Evolutionary conservation across 1,139 yeast species (phyloP).

Genomic region (Magnusiomyces suaveolens): DNA sequence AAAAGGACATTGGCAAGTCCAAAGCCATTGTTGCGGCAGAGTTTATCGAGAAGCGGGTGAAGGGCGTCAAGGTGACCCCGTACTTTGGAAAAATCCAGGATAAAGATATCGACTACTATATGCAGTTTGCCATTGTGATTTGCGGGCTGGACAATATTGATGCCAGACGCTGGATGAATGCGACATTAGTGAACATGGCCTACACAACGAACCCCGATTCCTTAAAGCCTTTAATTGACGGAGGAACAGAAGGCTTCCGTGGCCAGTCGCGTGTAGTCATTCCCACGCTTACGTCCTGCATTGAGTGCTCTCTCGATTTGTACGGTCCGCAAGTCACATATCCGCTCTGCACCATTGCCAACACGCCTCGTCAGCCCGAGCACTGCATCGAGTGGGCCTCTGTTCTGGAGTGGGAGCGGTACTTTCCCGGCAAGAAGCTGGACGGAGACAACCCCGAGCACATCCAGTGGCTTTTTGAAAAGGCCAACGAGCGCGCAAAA

Average conservation of each 20-base stretch:
- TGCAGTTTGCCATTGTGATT: slow-evolving; percentile 60
- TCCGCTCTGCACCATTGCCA: slow-evolving; percentile 91
- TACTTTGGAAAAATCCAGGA: slow-evolving; percentile 68
- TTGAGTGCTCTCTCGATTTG: slow-evolving; percentile 82
- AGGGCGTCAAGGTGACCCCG: slow-evolving; percentile 43
- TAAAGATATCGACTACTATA: slow-evolving; percentile 53
- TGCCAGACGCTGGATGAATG: slow-evolving; percentile 88
- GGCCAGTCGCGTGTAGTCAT: slow-evolving; percentile 86
- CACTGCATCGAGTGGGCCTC: slow-evolving; percentile 93
- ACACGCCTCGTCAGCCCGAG: slow-evolving; percentile 86
- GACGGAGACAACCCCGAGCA: slow-evolving; percentile 67
- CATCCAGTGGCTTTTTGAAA: slow-evolving; percentile 52
- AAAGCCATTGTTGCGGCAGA: slow-evolving; percentile 76
- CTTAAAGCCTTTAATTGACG: slow-evolving; percentile 79
- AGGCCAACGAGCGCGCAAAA: slow-evolving; percentile 51
- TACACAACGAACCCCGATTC: slow-evolving; percentile 43
- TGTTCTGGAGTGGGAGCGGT: slow-evolving; percentile 62
- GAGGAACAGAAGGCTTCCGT: slow-evolving; percentile 91
- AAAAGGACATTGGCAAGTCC: slow-evolving; percentile 62
- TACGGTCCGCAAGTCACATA: slow-evolving; percentile 60
- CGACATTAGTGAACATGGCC: slow-evolving; percentile 56
- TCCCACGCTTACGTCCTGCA: slow-evolving; percentile 80
- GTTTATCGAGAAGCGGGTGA: slow-evolving; percentile 43
- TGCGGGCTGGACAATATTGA: slow-evolving; percentile 88
- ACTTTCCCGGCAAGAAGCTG: slow-evolving; percentile 37